These are phyloP conservation scores for Solanum pimpinellifolium DNA, from an alignment of 257 asterid genomes.

Conservation along the genomic window DNA sequence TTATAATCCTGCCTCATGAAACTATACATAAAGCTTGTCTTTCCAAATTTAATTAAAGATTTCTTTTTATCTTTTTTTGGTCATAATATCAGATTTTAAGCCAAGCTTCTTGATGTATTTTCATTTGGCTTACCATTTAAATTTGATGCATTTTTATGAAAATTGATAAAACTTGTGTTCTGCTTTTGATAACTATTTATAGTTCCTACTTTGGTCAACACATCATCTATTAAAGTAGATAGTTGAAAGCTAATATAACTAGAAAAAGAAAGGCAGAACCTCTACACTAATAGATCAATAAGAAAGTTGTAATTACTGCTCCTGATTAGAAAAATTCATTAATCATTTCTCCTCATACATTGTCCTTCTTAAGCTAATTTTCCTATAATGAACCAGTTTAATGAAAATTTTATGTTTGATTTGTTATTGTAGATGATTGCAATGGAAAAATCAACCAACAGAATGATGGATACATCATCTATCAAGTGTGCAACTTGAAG, in stretches of 20 bases:
- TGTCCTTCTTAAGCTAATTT: no score
- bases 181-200: neutral
- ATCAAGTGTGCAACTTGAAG: neutral
- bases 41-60: neutral
- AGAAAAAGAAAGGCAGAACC: no score
- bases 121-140: neutral
- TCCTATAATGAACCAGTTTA: no score
- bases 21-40: neutral
- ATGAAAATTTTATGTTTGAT: no score
- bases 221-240: no score
- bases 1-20: neutral
- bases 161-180: neutral
- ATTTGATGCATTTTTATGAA: neutral
- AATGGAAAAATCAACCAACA: neutral
- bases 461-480: neutral
- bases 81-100: neutral
- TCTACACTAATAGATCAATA: no score
- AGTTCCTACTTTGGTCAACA: neutral
- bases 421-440: neutral
- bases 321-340: no score
- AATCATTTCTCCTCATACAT: no score
- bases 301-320: no score
- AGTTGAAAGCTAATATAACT: no score
- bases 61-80: no score
- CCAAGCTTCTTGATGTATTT: neutral